These are phyloP conservation scores for Pichia membranifaciens DNA, from an alignment of 805 yeast species.

Conservation along the genomic window DNA sequence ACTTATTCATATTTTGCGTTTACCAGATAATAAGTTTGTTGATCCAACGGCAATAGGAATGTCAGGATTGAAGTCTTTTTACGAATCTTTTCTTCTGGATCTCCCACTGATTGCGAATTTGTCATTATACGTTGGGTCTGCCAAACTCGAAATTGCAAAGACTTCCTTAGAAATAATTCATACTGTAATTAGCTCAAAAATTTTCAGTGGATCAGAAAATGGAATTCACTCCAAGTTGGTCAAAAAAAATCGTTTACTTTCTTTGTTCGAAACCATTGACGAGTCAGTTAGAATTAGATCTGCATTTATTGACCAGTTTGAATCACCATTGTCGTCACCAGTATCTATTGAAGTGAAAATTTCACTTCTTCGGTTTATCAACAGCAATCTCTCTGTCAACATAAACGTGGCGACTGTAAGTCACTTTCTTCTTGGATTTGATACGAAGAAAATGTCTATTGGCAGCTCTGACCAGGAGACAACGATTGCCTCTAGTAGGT, in stretches of 20 bases:
- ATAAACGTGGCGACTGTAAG: slow-evolving; percentile 43
- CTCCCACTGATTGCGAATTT: slow-evolving; percentile 69
- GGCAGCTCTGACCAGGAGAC: slow-evolving; percentile 37
- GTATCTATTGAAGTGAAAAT: slow-evolving; percentile 46
- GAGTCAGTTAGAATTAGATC: slow-evolving; percentile 71
- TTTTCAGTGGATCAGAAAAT: slow-evolving; percentile 32
- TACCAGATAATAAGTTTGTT: slow-evolving; percentile 34
- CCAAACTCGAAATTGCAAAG: slow-evolving; percentile 44
- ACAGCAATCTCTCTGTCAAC: slow-evolving; percentile 37
- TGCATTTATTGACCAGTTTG: slow-evolving; percentile 66
- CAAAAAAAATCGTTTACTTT: slow-evolving; percentile 56
- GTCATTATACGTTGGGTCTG: slow-evolving; percentile 66
- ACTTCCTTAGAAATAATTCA: slow-evolving; percentile 48
- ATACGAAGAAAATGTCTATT: slow-evolving; percentile 42
- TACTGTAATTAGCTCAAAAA: slow-evolving; percentile 38
- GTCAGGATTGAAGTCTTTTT: slow-evolving; percentile 58
- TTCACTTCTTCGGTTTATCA: slow-evolving; percentile 53
- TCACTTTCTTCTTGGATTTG: slow-evolving; percentile 77
- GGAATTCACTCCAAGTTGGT: slow-evolving; percentile 12
- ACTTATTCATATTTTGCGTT: slow-evolving; percentile 45
- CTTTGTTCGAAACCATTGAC: slow-evolving; percentile 67
- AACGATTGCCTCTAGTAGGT: slow-evolving; percentile 46
- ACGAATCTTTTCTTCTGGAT: slow-evolving; percentile 65
- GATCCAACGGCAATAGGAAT: slow-evolving; percentile 32
- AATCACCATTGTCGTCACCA: slow-evolving; percentile 35